Percentiles rank a stretch among this genome's conserved stretches.
phyloP scores from a whole-genome alignment of 2,329 filamentous ascomycete species.

The Hymenoscyphus infarciens region DNA sequence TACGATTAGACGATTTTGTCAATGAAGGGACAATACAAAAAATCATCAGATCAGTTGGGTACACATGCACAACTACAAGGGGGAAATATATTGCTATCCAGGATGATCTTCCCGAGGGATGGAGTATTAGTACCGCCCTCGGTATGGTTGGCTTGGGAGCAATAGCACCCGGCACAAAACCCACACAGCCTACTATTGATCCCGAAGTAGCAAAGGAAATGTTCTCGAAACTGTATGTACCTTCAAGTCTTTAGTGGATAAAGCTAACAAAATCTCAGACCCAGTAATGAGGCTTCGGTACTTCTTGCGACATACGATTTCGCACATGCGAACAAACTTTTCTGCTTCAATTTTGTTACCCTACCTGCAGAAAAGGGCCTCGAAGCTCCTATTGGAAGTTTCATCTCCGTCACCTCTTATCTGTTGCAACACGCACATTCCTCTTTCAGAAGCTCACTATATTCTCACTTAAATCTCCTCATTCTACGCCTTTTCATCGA shows the following conservation, averaged over 20 bases:
- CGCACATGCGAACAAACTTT: constrained; percentile 89
- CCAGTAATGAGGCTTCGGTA: constrained; percentile 72
- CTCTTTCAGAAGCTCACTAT: constrained; percentile 71
- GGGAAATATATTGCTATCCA: constrained; percentile 80
- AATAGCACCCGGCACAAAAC: constrained; percentile 65
- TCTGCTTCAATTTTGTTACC: constrained; percentile 79
- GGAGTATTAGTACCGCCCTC: constrained; percentile 77
- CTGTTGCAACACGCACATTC: constrained; percentile 90
- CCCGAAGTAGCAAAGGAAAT: constrained; percentile 78
- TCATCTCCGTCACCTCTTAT: constrained; percentile 87
- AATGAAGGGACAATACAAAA: constrained; percentile 84
- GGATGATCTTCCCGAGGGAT: constrained; percentile 86
- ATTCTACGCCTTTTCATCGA: constrained; percentile 83
- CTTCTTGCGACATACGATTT: constrained; percentile 91
- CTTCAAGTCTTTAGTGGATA: neutral
- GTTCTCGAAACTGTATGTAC: constrained; percentile 71
- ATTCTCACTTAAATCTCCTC: constrained; percentile 81
- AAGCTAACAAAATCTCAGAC: constrained; percentile 49
- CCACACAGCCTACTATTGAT: constrained; percentile 60
- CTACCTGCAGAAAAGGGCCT: constrained; percentile 58
- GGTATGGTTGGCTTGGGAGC: constrained; percentile 80
- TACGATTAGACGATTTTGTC: constrained; percentile 90
- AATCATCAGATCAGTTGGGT: constrained; percentile 72
- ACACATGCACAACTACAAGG: constrained; percentile 64
- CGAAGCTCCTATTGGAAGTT: constrained; percentile 74